Evolutionary conservation across 345 rosid genomes (phyloP).

Genomic region (Hibiscus mutabilis): DNA sequence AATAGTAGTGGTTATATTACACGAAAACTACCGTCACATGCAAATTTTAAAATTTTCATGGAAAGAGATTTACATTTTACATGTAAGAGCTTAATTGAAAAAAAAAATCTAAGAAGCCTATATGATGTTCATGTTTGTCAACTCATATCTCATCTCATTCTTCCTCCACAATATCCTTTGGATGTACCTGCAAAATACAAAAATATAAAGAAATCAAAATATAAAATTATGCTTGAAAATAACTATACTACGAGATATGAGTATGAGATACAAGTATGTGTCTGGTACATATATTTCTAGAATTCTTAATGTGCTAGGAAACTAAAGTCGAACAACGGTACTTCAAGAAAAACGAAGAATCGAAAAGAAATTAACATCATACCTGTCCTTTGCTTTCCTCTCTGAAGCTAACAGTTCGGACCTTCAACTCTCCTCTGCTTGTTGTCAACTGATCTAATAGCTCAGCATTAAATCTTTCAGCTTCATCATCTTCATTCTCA

Average conservation of each 20-base stretch:
- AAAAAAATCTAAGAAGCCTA: neutral
- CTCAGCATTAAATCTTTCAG: constrained; percentile 51
- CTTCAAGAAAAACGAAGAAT: neutral
- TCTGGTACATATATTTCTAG: too few relatives aligned
- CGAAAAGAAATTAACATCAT: neutral
- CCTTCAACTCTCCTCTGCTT: constrained; percentile 67
- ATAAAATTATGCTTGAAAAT: neutral
- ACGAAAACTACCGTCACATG: too few relatives aligned
- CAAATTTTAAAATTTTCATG: too few relatives aligned
- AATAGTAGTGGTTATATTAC: too few relatives aligned
- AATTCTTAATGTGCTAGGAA: too few relatives aligned
- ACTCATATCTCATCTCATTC: constrained; percentile 2
- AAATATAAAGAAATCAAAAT: too few relatives aligned
- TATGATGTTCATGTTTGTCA: neutral
- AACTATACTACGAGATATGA: neutral
- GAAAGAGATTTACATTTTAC: neutral
- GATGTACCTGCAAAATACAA: constrained; percentile 19
- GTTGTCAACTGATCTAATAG: constrained; percentile 72
- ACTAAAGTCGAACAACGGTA: neutral
- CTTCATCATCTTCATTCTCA: constrained; percentile 25
- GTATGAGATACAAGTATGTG: neutral
- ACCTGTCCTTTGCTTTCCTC: constrained; percentile 37
- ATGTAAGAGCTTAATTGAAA: too few relatives aligned
- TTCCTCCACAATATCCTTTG: constrained; percentile 4
- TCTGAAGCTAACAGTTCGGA: constrained; percentile 44